Evolutionary conservation across 495 filamentous ascomycete genomes (phyloP).

Genomic region (Acidomyces sp.): DNA sequence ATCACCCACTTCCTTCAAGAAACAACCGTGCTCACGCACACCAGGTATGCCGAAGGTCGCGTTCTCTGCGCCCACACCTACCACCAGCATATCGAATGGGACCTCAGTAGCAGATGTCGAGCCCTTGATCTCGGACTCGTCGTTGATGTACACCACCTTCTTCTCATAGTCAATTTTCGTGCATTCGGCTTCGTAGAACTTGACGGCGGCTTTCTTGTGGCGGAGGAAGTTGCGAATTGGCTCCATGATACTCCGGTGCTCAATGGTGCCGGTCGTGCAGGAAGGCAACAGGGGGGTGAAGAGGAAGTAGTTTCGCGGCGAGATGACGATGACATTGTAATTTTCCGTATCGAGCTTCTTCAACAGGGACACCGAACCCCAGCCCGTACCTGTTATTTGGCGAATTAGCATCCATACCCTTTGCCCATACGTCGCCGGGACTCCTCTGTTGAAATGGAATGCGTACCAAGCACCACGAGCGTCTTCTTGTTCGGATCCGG

Average conservation of each 20-base stretch:
- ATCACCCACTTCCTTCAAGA: constrained; percentile 94
- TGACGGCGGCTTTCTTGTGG: constrained; percentile 79
- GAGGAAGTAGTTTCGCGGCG: constrained; percentile 97
- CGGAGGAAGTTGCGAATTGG: constrained; percentile 87
- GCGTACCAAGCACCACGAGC: constrained; percentile 79
- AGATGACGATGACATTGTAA: constrained; percentile 95
- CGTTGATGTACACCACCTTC: constrained; percentile 75
- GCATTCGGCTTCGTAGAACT: constrained; percentile 96
- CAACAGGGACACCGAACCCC: constrained; percentile 89
- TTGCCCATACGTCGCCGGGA: neutral
- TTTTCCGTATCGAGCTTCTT: constrained; percentile 96
- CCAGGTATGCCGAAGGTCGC: constrained; percentile 95
- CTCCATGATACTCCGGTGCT: constrained; percentile 99
- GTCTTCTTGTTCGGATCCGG: constrained; percentile 91
- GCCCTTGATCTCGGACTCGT: constrained; percentile 88
- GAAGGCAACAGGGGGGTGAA: constrained; percentile 95
- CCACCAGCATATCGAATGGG: constrained; percentile 94
- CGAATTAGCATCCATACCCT: constrained; percentile 4
- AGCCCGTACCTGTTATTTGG: constrained; percentile 61
- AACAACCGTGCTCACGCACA: constrained; percentile 89
- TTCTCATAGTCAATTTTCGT: constrained; percentile 91
- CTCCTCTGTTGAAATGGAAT: neutral
- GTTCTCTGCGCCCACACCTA: constrained; percentile 94
- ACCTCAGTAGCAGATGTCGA: constrained; percentile 72
- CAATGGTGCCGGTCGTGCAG: constrained; percentile 91